Percentiles rank a stretch among this genome's conserved stretches.
These are phyloP conservation scores for Phytopythium kandeliae DNA, from an alignment of 352 stramenopile species.

Conservation along the genomic window DNA sequence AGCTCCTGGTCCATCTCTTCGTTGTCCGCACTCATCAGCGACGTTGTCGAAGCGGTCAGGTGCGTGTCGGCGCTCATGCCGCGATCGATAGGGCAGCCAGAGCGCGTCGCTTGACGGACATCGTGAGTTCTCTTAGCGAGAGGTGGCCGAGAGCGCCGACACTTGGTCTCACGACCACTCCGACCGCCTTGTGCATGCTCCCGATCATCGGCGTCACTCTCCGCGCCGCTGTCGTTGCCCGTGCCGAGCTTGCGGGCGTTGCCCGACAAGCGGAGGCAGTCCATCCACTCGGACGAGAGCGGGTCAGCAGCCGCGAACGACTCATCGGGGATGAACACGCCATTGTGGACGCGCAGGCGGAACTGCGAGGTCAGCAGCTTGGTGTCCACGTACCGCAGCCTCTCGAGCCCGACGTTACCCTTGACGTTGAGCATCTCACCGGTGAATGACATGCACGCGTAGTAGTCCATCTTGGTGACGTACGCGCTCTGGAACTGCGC, in stretches of 20 bases:
- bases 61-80: not conserved
- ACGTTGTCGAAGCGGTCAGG: constrained; percentile 25
- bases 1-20: constrained; percentile 71
- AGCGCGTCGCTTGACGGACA: not conserved
- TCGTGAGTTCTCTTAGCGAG: not conserved
- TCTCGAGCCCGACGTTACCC: constrained; percentile 73
- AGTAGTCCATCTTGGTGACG: constrained; percentile 82
- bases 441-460: constrained; percentile 72
- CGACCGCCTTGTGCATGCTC: not conserved
- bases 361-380: constrained; percentile 60
- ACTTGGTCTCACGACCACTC: no score
- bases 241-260: constrained; percentile 12
- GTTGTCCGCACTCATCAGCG: constrained; percentile 29
- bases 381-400: constrained; percentile 66
- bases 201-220: constrained; percentile 6
- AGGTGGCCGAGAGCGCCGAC: no score
- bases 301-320: constrained; percentile 58
- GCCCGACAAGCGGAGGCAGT: constrained; percentile 47
- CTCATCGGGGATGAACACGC: constrained; percentile 67
- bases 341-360: constrained; percentile 55
- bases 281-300: constrained; percentile 77
- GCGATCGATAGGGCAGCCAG: not conserved
- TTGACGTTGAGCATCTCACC: constrained; percentile 84
- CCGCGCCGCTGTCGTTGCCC: not conserved
- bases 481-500: constrained; percentile 79